Base-by-base conservation (phyloP, 169 alveolate genomes). In the Cryptosporidium viatorum region DNA sequence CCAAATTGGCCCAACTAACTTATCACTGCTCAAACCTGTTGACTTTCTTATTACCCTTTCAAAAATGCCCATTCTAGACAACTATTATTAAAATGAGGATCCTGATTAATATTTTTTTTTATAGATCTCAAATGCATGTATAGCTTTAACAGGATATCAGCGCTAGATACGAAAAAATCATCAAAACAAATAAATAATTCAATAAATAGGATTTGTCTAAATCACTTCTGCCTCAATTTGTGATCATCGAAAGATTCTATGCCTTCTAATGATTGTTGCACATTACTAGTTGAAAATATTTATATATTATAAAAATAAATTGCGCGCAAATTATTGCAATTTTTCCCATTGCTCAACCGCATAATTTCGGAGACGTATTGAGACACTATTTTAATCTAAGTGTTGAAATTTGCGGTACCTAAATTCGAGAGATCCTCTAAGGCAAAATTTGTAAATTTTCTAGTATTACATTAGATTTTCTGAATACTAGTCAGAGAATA, bases 1-100 rank as follows among this genome's bases (percentile, higher is more conserved):
- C 86, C 86, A 60, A 35, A 75, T 16, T 37, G 59, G 37, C 71
- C 71, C 71, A 65, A 26, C 23, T 65, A 65, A 33, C 50, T 65
- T 65, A 29, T 65, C 50, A 29, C 23, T 31, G 50, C 37, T 26
- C 23, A 55, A 21, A 8, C 67, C 67, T 6, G 67, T 55, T 55
- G 67, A 55, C 8, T 55, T 55, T 55, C 35, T 55, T 55, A 55
- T 55, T 21, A 55, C 1, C 3, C 16, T 55, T 55, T 55, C 35
- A n/a, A 55, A 55, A 55, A 33, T 65, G 33, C 50, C 2, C 71
- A 65, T 65, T 65, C 18, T 65, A 65, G 4, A 37, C 9, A 65
- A 65, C 10, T 31, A 65, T 10, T 31, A n/a, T 35, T 37, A 26
- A 65, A 65, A 33, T 55, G 67, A 55, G 55, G 55, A 14, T 48